phyloP scores from a whole-genome alignment of 2,329 filamentous ascomycete species.

The Diaporthe aspalathi region DNA sequence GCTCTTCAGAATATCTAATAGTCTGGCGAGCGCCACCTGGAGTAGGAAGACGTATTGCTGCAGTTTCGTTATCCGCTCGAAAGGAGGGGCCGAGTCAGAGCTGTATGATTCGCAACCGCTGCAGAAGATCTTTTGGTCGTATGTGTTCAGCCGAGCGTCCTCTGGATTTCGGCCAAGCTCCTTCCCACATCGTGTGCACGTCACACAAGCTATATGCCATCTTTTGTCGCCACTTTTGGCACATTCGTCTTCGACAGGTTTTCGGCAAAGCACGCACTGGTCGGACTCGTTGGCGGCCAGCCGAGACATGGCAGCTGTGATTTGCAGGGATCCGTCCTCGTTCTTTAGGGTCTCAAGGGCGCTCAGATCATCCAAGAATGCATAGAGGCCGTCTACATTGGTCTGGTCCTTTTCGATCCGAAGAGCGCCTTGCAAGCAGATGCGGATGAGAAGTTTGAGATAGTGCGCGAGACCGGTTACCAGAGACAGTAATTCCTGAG shows the following conservation, averaged over 20 bases:
- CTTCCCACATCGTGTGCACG: conserved; percentile 72
- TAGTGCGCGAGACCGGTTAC: conserved; percentile 98
- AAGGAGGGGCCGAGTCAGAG: conserved; percentile 63
- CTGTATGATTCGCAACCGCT: conserved; percentile 70
- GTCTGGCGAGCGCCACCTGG: conserved; percentile 87
- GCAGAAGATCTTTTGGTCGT: conserved; percentile 78
- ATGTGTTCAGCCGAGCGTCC: conserved; percentile 78
- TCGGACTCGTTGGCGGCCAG: conserved; percentile 84
- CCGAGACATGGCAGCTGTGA: conserved; percentile 72
- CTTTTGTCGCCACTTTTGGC: conserved; percentile 78
- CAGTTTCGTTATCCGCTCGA: conserved; percentile 84
- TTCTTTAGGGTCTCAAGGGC: conserved; percentile 83
- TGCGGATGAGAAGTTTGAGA: conserved; percentile 95
- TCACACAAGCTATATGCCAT: conserved; percentile 87
- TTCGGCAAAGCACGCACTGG: conserved; percentile 82
- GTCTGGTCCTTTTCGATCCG: conserved; percentile 88
- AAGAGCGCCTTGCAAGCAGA: conserved; percentile 92
- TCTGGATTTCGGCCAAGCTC: conserved; percentile 76
- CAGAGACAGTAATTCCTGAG: conserved; percentile 95
- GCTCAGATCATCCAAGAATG: conserved; percentile 85
- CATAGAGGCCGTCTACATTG: conserved; percentile 79
- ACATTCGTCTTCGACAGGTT: conserved; percentile 95
- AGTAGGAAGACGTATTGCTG: conserved; percentile 96
- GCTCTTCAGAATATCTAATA: conserved; percentile 86
- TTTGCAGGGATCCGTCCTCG: conserved; percentile 71